Evolutionary conservation across 768 basidiomycete genomes (phyloP), one percentile per base, ranked within the genome.

Genomic region (Pseudohyphozyma bogoriensis): DNA sequence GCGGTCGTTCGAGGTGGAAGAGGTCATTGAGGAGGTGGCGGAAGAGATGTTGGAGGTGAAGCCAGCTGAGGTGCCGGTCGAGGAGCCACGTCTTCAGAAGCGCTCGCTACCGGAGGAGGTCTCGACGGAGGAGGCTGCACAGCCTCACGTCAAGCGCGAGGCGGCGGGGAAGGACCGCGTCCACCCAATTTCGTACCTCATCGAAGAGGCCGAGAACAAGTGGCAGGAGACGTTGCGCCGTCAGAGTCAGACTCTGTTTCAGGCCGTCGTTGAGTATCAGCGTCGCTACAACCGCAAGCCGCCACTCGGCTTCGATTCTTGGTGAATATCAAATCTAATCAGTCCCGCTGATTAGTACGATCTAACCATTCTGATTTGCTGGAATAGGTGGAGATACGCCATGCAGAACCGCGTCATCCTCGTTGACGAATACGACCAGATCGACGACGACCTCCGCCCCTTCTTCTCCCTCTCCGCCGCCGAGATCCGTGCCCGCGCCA

Each of bases 301-400:
- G 10, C 93, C 95, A 0, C 82, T 79, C 54, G 93, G 91, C 1
- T 99, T 97, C 64, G 92, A 90, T 70, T 75, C 79, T 24, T 96
- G 93, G 93, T 93, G 70, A 55, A 71, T n/a, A n/a, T n/a, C n/a
- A n/a, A n/a, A n/a, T n/a, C n/a, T n/a, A n/a, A n/a, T n/a, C n/a
- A n/a, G n/a, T n/a, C n/a, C n/a, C n/a, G n/a, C n/a, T n/a, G n/a
- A n/a, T n/a, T n/a, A n/a, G n/a, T n/a, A n/a, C n/a, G n/a, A n/a
- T n/a, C 46, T 47, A 26, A 47, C 46, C 26, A 16, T 16, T 5
- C 26, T 16, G 35, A 2, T 52, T 24, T n/a, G 9, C 42, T 44
- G n/a, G n/a, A 11, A 2, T 54, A 63, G 62, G 57, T 60, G 83
- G 80, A 70, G 74, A 45, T 96, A 90, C 73, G 86, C 85, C 20